Base-by-base conservation (phyloP, 1,139 yeast species). In the Pichia sp. region DNA sequence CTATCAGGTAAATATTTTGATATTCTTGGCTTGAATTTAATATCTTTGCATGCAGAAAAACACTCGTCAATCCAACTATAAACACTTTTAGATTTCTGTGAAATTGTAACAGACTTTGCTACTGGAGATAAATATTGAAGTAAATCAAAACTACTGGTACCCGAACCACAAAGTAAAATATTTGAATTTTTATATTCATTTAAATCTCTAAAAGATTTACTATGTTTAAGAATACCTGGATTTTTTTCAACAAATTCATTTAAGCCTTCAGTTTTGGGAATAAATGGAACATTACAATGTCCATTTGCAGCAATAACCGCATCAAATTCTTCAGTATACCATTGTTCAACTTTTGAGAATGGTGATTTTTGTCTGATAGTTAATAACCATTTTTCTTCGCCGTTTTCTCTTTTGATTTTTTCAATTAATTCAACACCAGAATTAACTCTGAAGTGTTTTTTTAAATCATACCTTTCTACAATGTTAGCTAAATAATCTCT, bases 301-400 rank as follows among this genome's bases (percentile, higher is more conserved):
- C 80, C 80, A 42, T 64, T 67, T n/a, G 76, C 76, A n/a, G 72
- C 57, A 9, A 71, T 59, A 36, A 74, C 64, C n/a, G 72, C 74
- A 51, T 73, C 78, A 49, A 68, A 62, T 3, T 52, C 46, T 49
- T 65, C 72, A 6, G 55, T 51, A 40, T 64, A 66, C 67, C 63
- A 63, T 29, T 57, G 42, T 48, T 59, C 63, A 31, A 44, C 39
- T 35, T 45, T 48, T 5, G 50, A 45, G 10, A 42, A 40, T n/a
- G 38, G 37, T 6, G 47, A 25, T 29, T 51, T 49, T n/a, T 53
- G 46, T 37, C 53, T 51, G 10, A 53, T 45, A 7, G 51, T 51
- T 12, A 51, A 30, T 24, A 37, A 36, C 56, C 56, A 51, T 23
- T 45, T 47, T 9, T 46, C 49, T n/a, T 37, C 33, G 20, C 36